Percentiles rank a stretch among this genome's conserved stretches.
phyloP scores from a whole-genome alignment of 2,329 filamentous ascomycete species.

The Fusarium sp. region DNA sequence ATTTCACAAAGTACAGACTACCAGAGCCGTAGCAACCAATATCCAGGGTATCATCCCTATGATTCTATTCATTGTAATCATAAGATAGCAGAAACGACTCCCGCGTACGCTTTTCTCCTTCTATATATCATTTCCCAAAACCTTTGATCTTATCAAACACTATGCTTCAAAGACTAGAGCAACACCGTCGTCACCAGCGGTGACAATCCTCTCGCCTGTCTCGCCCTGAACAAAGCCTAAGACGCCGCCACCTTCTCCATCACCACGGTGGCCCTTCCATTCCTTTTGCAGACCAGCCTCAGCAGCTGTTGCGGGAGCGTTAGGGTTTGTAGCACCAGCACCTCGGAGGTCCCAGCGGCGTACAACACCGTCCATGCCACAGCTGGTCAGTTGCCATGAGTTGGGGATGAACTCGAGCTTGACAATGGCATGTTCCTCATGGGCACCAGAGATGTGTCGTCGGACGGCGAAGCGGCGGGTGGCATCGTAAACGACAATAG shows the following conservation, averaged over 20 bases:
- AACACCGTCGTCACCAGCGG: constrained; percentile 88
- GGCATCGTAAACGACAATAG: constrained; percentile 87
- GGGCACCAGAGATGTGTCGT: constrained; percentile 82
- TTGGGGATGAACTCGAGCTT: constrained; percentile 86
- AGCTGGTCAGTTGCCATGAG: constrained; percentile 81
- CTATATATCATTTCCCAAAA: constrained; percentile 22
- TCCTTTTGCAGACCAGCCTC: constrained; percentile 79
- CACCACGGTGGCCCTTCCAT: constrained; percentile 89
- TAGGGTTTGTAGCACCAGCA: constrained; percentile 49
- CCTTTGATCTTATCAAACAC: constrained; percentile 13
- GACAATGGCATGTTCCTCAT: constrained; percentile 90
- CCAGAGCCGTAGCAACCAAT: constrained; percentile 5
- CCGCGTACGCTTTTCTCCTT: constrained; percentile 27
- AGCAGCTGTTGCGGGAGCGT: constrained; percentile 52
- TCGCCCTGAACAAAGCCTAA: constrained; percentile 89
- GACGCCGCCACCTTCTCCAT: constrained; percentile 88
- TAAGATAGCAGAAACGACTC: constrained; percentile 38
- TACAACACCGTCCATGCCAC: constrained; percentile 92
- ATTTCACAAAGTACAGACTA: neutral
- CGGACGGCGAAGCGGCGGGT: constrained; percentile 89
- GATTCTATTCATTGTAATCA: constrained; percentile 44
- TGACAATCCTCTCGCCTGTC: constrained; percentile 80
- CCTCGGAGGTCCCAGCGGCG: constrained; percentile 85
- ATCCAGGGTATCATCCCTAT: constrained; percentile 39
- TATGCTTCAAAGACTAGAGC: constrained; percentile 74